Evolutionary conservation across 2,329 filamentous ascomycete species (phyloP), one percentile per base, ranked within the genome.

Genomic region (Aureobasidium uvarum): DNA sequence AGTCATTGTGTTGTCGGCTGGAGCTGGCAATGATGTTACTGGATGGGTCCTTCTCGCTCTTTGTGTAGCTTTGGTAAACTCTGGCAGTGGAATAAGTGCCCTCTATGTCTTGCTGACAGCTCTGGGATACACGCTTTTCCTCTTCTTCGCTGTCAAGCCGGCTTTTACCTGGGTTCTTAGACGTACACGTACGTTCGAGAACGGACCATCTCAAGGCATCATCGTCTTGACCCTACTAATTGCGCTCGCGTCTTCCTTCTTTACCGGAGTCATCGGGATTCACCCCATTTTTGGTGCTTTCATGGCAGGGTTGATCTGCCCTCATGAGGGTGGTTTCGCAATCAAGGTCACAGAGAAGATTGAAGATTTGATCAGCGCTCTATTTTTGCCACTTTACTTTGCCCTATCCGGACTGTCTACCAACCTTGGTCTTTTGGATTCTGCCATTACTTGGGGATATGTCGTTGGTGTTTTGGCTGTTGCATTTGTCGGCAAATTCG

Each of bases 231-330:
- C 93, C 0, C 78, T 97, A 4, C 79, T 97, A 36, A 82, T 97
- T 62, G 88, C 89, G 0, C 81, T 98, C 18, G 82, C 84, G 0
- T 95, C 91, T 0, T 84, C 92, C 5, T 96, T 93, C 81, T 96
- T 96, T 74, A 96, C 92, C 0, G 87, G 89, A 65, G 89, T 95
- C 67, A 96, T 98, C 72, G 94, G 94, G 54, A 88, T 97, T 1
- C 94, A 98, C 75, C 86, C 94, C 65, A 97, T 98, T 74, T 98
- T 98, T 72, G 94, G 94, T 48, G 92, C 89, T 3, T 98, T 98
- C 74, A 82, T 97, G 66, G 86, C 94, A 48, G 94, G 94, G 1
- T 76, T 98, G 31, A 95, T 98, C 66, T 92, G 92, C 70, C 94
- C 93, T 0, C 92, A 95, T 72, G 90, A 96, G 66, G 89, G 90